These are phyloP conservation scores for Trichoderma semiorbis DNA, from an alignment of 2,329 filamentous ascomycete species.

Conservation along the genomic window DNA sequence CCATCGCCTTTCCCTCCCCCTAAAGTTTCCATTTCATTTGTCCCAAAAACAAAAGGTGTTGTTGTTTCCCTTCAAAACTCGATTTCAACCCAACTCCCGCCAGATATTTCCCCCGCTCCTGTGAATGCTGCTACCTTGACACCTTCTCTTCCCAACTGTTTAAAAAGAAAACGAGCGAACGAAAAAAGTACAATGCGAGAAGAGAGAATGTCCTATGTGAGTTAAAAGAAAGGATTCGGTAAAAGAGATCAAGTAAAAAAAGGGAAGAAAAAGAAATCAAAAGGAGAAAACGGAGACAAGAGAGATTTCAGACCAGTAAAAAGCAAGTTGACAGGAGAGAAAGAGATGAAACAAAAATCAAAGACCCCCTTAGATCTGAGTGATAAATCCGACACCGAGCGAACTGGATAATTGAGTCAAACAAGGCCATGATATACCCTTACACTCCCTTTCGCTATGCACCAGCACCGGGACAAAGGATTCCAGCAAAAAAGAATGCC, in stretches of 20 bases:
- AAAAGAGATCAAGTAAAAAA: background rate
- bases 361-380: conserved; percentile 15
- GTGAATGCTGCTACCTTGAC: conserved; percentile 13
- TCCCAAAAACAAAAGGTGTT: background rate
- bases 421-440: conserved; percentile 39
- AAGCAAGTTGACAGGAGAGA: conserved; percentile 20
- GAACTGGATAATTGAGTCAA: conserved; percentile 34
- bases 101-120: background rate
- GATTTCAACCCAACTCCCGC: conserved; percentile 12
- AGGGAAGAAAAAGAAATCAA: conserved; percentile 4
- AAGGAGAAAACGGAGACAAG: conserved; percentile 22
- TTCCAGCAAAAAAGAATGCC: conserved; percentile 40
- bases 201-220: conserved; percentile 13
- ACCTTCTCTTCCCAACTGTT: background rate
- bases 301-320: conserved; percentile 20
- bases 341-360: conserved; percentile 19
- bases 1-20: background rate
- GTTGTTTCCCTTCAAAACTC: background rate
- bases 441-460: conserved; percentile 45
- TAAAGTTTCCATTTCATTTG: conserved; percentile 6
- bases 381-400: conserved; percentile 23
- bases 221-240: background rate
- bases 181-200: conserved; percentile 13
- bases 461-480: conserved; percentile 38
- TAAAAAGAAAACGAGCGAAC: background rate